Conservation (phyloP, 768 basidiomycete species). For the Boletus coccyginus region DNA sequence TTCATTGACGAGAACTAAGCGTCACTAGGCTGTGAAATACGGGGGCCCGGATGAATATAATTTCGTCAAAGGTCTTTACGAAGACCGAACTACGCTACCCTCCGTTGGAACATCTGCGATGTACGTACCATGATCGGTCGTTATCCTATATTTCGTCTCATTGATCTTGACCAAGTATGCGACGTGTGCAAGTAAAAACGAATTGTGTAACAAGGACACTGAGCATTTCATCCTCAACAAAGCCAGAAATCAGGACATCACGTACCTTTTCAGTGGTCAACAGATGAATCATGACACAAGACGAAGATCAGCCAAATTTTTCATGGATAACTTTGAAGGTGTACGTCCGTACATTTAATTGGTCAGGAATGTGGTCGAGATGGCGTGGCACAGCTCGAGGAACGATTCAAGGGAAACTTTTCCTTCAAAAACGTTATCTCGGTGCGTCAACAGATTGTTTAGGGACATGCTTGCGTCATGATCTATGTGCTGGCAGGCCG, state of each 20-base stretch:
- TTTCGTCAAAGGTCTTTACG: conserved; percentile 63
- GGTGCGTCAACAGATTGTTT: conserved; percentile 34
- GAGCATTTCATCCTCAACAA: conserved; percentile 56
- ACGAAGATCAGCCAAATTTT: conserved; percentile 54
- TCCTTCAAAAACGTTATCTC: conserved; percentile 51
- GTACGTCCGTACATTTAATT: conserved; percentile 37
- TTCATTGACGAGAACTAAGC: neutral
- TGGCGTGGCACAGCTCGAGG: conserved; percentile 45
- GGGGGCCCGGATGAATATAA: conserved; percentile 77
- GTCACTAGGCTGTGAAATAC: conserved; percentile 60
- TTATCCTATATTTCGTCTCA: neutral
- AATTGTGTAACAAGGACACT: conserved; percentile 56
- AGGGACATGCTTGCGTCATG: neutral
- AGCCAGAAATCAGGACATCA: conserved; percentile 58
- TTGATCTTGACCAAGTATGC: conserved; percentile 45
- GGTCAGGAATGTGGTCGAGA: neutral
- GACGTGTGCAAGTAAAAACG: conserved; percentile 58
- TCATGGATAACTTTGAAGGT: conserved; percentile 66
- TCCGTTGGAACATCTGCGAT: conserved; percentile 64
- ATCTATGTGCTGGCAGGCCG: conserved; percentile 27
- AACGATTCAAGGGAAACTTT: conserved; percentile 71
- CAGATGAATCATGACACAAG: conserved; percentile 54
- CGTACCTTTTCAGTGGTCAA: conserved; percentile 62
- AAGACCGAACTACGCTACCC: conserved; percentile 72
- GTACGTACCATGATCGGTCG: conserved; percentile 35